Conservation (phyloP, 2,329 filamentous ascomycete genomes). For the Neofusicoccum ribis region DNA sequence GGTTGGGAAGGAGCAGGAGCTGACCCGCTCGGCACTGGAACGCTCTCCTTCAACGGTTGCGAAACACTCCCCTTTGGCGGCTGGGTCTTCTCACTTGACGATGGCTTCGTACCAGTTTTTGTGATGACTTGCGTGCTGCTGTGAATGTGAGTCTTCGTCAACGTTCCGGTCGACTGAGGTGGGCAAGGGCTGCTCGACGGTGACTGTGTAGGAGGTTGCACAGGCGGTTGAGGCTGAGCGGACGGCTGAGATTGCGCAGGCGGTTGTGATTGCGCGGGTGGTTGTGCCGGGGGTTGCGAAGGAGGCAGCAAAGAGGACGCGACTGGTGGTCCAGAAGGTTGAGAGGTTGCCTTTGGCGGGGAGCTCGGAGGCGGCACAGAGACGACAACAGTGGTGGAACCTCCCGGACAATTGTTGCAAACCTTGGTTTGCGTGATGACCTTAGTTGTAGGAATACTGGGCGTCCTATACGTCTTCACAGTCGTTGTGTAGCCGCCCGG, state of each 20-base stretch:
- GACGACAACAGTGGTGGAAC: not conserved
- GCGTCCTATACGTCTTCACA: not conserved
- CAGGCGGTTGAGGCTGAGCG: not conserved
- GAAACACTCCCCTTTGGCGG: not conserved
- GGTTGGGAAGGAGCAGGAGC: not conserved
- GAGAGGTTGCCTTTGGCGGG: too few relatives aligned
- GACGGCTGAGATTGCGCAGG: not conserved
- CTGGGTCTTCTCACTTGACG: too few relatives aligned
- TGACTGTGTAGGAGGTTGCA: not conserved
- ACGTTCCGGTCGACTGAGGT: not conserved
- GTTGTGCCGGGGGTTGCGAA: not conserved
- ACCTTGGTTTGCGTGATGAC: not conserved
- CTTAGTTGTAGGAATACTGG: not conserved
- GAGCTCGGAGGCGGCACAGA: not conserved
- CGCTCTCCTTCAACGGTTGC: too few relatives aligned
- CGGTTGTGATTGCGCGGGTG: not conserved
- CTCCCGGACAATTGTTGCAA: not conserved
- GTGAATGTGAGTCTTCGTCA: not conserved
- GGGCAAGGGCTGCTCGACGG: not conserved
- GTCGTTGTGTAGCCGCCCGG: not conserved
- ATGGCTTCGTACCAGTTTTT: not conserved
- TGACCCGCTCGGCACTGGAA: too few relatives aligned
- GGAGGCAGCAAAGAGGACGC: not conserved
- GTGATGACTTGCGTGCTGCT: not conserved
- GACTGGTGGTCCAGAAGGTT: too few relatives aligned